Evolutionary conservation across 2,329 filamentous ascomycete species (phyloP).

Genomic region (Aplosporella prunicola): DNA sequence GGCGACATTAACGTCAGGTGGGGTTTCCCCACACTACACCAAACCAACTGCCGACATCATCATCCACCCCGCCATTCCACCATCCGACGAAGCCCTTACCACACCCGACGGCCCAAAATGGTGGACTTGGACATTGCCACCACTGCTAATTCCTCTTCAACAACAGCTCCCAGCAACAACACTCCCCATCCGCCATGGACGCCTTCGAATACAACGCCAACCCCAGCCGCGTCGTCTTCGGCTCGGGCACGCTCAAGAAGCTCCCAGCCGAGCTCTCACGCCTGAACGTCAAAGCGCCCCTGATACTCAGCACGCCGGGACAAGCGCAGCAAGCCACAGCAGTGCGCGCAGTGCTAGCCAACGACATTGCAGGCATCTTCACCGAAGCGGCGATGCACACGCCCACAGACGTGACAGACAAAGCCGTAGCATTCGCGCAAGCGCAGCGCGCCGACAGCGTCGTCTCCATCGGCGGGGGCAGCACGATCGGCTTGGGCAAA

Average conservation of each 20-base stretch:
- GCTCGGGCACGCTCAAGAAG: slow-evolving; percentile 44
- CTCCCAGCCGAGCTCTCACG: slow-evolving; percentile 35
- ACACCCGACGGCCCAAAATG: too few species aligned
- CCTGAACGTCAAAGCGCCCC: slow-evolving; percentile 40
- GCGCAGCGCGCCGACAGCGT: slow-evolving; percentile 43
- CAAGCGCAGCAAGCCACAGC: slow-evolving; percentile 39
- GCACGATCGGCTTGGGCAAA: slow-evolving; percentile 49
- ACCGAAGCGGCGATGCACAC: slow-evolving; percentile 55
- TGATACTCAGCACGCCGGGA: slow-evolving; percentile 49
- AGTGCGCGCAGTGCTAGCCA: slow-evolving; percentile 37
- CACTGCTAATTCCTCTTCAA: neutral
- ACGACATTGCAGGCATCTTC: slow-evolving; percentile 43
- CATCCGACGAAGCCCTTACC: too few species aligned
- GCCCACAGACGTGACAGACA: slow-evolving; percentile 47
- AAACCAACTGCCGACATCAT: too few species aligned
- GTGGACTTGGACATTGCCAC: too few species aligned
- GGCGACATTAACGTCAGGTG: too few species aligned
- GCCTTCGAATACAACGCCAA: slow-evolving; percentile 48
- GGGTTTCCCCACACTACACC: too few species aligned
- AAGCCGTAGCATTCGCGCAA: slow-evolving; percentile 42
- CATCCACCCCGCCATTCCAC: too few species aligned
- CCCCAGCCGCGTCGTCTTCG: slow-evolving; percentile 48
- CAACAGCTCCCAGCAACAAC: neutral
- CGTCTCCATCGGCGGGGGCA: slow-evolving; percentile 53
- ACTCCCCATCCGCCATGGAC: slow-evolving; percentile 32